phyloP scores from a whole-genome alignment of 345 rosid species.

The Balakata baccata region DNA sequence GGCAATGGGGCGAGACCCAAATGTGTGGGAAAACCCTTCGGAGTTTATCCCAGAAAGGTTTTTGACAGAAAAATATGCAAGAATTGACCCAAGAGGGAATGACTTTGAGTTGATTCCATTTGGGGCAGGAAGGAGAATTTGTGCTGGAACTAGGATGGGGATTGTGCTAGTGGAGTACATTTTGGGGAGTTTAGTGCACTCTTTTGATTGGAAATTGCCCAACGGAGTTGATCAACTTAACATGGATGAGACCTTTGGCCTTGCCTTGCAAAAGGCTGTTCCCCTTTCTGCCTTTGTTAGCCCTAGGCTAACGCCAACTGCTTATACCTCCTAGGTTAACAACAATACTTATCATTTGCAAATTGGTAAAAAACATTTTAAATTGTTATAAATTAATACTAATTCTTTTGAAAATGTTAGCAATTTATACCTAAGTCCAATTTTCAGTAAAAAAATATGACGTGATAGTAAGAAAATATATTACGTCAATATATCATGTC shows the following conservation, averaged over 20 bases:
- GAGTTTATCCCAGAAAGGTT: constrained; percentile 50
- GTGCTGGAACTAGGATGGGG: constrained; percentile 60
- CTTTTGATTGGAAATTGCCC: constrained; percentile 54
- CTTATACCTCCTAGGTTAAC: constrained; percentile 25
- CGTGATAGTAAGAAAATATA: too few species aligned
- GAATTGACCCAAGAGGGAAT: constrained; percentile 43
- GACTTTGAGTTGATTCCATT: constrained; percentile 56
- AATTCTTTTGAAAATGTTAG: too few species aligned
- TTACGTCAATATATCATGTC: too few species aligned
- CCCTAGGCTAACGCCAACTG: constrained; percentile 41
- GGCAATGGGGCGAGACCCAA: constrained; percentile 61
- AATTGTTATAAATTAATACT: too few species aligned
- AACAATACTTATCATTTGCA: too few species aligned
- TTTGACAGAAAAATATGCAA: constrained; percentile 24
- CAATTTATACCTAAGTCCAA: too few species aligned
- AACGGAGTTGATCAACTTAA: constrained; percentile 26
- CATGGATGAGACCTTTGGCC: constrained; percentile 61
- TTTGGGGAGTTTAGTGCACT: constrained; percentile 48
- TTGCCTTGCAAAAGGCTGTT: constrained; percentile 52
- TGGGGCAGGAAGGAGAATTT: constrained; percentile 52
- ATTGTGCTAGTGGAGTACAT: constrained; percentile 47
- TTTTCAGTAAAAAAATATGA: too few species aligned
- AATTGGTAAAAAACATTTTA: too few species aligned
- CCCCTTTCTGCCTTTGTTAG: constrained; percentile 46
- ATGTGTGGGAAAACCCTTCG: constrained; percentile 48